phyloP scores from a whole-genome alignment of 1,139 yeast species.

The Debaryomyces robertsiae region DNA sequence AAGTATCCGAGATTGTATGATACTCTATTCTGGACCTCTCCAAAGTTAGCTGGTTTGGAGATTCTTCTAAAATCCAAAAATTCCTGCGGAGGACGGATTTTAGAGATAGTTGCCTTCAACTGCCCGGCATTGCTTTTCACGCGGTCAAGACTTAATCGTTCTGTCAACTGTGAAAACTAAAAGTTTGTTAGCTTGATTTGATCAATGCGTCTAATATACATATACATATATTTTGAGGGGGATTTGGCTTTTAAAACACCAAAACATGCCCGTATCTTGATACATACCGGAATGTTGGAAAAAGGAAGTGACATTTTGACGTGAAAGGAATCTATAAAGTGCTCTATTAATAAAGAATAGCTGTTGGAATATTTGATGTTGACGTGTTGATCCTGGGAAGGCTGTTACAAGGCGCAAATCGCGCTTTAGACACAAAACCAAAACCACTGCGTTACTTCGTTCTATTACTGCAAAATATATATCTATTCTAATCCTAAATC shows the following conservation, averaged over 20 bases:
- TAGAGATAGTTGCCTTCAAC: constrained; percentile 65
- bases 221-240: too few species aligned
- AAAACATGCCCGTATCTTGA: too few species aligned
- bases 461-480: constrained; percentile 5
- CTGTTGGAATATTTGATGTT: constrained; percentile 5
- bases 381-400: constrained; percentile 13
- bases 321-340: background rate
- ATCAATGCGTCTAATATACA: too few species aligned
- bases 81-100: constrained; percentile 87
- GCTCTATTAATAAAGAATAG: background rate
- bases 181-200: constrained; percentile 20
- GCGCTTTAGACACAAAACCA: constrained; percentile 7
- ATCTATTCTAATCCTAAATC: constrained; percentile 49
- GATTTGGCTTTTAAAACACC: too few species aligned
- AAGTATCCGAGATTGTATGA: constrained; percentile 84
- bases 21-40: constrained; percentile 87
- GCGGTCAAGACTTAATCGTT: constrained; percentile 54
- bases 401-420: background rate
- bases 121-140: constrained; percentile 41
- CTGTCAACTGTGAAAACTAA: constrained; percentile 46
- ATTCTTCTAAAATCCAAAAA: constrained; percentile 88
- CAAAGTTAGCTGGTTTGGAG: constrained; percentile 86
- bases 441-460: background rate
- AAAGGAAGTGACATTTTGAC: constrained; percentile 17
- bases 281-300: constrained; percentile 20